Base-by-base conservation (phyloP, 2,329 filamentous ascomycete species). In the Ascochyta pisi region DNA sequence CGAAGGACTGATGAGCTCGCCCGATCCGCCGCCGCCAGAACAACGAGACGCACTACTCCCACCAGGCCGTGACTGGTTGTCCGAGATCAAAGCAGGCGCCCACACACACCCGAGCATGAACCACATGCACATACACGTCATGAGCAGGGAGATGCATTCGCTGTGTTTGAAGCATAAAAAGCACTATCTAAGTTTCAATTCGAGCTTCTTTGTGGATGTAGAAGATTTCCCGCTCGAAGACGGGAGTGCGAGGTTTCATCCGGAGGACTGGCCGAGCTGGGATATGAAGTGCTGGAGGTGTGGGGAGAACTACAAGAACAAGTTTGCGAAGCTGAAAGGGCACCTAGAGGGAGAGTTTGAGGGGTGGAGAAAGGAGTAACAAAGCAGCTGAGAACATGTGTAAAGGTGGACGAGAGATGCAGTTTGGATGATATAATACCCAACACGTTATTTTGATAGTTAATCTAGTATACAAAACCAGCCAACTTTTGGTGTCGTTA, bases 161-260 rank as follows among this genome's bases (percentile, higher is more conserved):
- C 82, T 84, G 10, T 83, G 82, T 41, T 64, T 97, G 75, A 91
- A 88, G 77, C 87, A 94, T 71, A 83, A 87, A 61, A 94, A 92
- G 73, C 95, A 98, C 77, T 98, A 97, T 77, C 91, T 95, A 70
- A 95, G 90, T 61, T 98, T 98, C 77, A 87, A 85, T 29, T 96
- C 93, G 48, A 84, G 85, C 3, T 99, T 98, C 73, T 85, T 99
- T 22, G 84, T 98, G 12, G 81, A 83, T 15, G 69, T 98, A 24
- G 86, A 86, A 22, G 90, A 93, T 57, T 94, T 97, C 45, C 94
- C 95, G 4, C 77, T 98, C 27, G 80, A 82, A 0, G 60, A 79
- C 24, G 84, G 88, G 50, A 91, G 96, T 72, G 74, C 77, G 41
- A 79, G 91, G 56, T 81, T 88, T 61, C 71, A 86, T 52, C 83